phyloP scores from a whole-genome alignment of 73 alveolate genomes.

The Paramecium sexaurelia region DNA sequence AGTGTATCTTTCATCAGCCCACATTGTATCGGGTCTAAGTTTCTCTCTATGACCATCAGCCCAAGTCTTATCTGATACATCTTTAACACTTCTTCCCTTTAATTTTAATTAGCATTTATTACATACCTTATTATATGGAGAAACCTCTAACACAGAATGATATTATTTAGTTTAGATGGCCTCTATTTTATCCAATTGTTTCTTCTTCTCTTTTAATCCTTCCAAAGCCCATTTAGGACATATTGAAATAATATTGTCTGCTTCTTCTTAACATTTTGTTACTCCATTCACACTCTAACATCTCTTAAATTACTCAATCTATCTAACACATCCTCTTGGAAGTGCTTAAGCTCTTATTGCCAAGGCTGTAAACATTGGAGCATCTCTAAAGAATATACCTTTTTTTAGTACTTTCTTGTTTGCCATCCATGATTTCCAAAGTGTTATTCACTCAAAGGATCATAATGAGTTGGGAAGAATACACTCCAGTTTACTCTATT shows the following conservation, averaged over 20 bases:
- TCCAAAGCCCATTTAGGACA: constrained; percentile 71
- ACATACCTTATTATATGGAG: constrained; percentile 35
- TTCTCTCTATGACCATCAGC: constrained; percentile 61
- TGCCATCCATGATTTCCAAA: neutral
- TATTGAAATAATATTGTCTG: constrained; percentile 51
- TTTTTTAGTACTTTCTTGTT: constrained; percentile 14
- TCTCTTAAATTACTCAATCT: constrained; percentile 41
- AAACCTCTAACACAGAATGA: constrained; percentile 17
- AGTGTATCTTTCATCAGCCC: constrained; percentile 70
- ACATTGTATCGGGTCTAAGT: constrained; percentile 66
- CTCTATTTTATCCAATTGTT: constrained; percentile 28
- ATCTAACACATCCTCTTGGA: constrained; percentile 63
- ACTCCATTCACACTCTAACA: constrained; percentile 58
- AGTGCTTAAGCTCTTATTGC: constrained; percentile 35
- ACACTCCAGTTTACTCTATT: constrained; percentile 53
- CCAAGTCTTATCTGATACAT: constrained; percentile 65
- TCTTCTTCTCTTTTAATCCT: constrained; percentile 56
- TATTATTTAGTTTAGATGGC: constrained; percentile 18
- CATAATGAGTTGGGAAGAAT: constrained; percentile 60
- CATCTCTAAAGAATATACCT: neutral
- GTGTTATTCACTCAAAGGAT: constrained; percentile 39
- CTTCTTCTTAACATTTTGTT: constrained; percentile 51
- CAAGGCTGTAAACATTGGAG: constrained; percentile 25
- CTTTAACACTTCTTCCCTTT: constrained; percentile 56
- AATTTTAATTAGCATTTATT: neutral